Percentiles rank a stretch among this genome's conserved stretches.
These are phyloP conservation scores for Eucalyptus melliodora DNA, from an alignment of 345 rosid genomes.

Conservation along the genomic window DNA sequence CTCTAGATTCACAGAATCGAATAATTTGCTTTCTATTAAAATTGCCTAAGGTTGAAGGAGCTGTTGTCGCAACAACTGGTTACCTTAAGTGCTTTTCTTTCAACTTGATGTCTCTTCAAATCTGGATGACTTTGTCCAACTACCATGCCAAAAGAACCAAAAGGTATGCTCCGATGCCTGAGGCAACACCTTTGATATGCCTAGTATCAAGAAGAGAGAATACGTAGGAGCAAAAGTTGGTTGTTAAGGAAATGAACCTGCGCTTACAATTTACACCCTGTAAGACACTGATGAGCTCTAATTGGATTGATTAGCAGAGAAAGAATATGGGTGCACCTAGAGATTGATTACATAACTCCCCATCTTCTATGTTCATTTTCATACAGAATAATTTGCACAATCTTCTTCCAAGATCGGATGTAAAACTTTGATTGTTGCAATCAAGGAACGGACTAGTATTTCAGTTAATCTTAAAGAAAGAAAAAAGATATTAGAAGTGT, in stretches of 20 bases:
- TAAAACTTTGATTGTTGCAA: background rate
- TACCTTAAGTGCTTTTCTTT: background rate
- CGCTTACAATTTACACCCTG: background rate
- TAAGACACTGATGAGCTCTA: background rate
- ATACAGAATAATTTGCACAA: background rate
- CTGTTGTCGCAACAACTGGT: background rate
- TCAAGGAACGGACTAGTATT: background rate
- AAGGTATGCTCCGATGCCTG: background rate
- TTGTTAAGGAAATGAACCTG: background rate
- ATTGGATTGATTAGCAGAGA: background rate
- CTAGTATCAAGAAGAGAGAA: background rate
- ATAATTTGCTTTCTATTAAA: background rate
- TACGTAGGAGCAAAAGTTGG: background rate
- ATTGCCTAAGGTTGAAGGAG: background rate
- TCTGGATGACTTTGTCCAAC: background rate
- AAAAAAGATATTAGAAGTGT: background rate
- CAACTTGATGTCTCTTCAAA: background rate
- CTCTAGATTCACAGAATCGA: background rate
- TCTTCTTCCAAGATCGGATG: background rate
- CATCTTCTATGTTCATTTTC: background rate
- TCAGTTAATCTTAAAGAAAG: too few species aligned
- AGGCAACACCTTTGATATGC: background rate
- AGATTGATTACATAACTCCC: too few species aligned
- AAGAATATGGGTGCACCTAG: too few species aligned
- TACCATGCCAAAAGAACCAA: background rate